phyloP scores from a whole-genome alignment of 768 basidiomycete species.

The Cubamyces lactineus region DNA sequence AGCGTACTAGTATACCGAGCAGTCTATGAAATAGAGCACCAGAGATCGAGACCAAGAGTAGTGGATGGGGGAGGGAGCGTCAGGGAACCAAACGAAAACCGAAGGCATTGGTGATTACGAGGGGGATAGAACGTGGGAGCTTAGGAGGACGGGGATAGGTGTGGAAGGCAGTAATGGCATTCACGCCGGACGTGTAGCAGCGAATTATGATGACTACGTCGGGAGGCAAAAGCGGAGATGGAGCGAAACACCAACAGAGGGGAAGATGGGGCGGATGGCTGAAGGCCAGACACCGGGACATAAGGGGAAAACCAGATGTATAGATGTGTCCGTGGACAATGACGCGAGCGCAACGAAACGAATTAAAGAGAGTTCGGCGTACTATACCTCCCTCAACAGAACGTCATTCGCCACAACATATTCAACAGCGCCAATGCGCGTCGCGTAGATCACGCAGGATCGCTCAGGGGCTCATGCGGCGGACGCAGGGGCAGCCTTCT shows the following conservation, averaged over 20 bases:
- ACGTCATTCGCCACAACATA: background rate
- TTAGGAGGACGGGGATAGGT: conserved; percentile 40
- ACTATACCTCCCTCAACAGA: background rate
- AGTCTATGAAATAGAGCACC: background rate
- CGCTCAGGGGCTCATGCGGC: conserved; percentile 4
- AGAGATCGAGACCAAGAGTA: too few relatives aligned
- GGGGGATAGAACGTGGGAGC: background rate
- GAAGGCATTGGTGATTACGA: too few relatives aligned
- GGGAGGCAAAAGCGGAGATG: background rate
- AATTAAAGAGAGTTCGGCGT: background rate
- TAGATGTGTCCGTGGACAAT: background rate
- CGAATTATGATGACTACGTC: too few relatives aligned
- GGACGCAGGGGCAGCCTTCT: conserved; percentile 8
- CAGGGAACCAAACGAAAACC: too few relatives aligned
- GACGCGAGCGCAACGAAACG: background rate
- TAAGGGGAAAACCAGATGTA: background rate
- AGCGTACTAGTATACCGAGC: background rate
- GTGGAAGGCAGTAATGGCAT: conserved; percentile 35
- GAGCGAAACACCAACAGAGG: conserved; percentile 34
- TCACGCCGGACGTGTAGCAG: too few relatives aligned
- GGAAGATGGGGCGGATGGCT: conserved; percentile 3
- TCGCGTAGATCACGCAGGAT: background rate
- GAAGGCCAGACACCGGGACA: background rate
- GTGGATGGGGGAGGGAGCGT: too few relatives aligned
- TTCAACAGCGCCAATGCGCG: too few relatives aligned